Evolutionary conservation across 768 basidiomycete genomes (phyloP), one percentile per base, ranked within the genome.

Genomic region (Arthromyces matolae): DNA sequence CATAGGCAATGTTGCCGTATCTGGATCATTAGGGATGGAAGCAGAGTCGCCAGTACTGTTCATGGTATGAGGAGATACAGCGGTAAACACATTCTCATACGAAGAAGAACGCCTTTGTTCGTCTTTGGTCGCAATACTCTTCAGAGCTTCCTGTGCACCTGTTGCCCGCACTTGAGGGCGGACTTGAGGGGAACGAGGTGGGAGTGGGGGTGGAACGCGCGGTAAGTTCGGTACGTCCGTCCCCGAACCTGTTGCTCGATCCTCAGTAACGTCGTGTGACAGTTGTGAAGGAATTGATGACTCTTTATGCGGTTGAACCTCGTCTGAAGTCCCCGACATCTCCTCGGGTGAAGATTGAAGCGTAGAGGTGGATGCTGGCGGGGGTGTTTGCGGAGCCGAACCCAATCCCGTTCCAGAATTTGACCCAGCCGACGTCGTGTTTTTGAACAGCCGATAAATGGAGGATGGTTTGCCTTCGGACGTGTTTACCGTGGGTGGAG

Each of bases 401-500:
- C 56, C 45, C 38, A 37, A 39, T 13, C 16, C 18, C 37, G 48
- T 24, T 33, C 41, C 48, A 8, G 34, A 22, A 23, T 56, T 55
- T n/a, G 53, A 37, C 10, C 50, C 58, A 12, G 64, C 60, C 12
- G 81, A 78, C 38, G 69, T 77, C 59, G 3, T 33, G 14, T 33
- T 33, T 5, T 86, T 87, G 83, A 85, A 89, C 44, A 92, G 69
- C 9, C 86, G 79, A 61, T 89, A 89, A 49, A 90, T 76, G 81
- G 79, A 77, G 19, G 67, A 53, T n/a, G n/a, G n/a, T 59, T 71
- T 70, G 42, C 63, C 65, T 18, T 76, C 72, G 8, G 69, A 51
- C 7, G 63, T 36, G 8, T 64, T 55, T 19, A 62, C 53, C 9
- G 66, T 51, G 0, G 68, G 59, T 13, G 68, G n/a, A n/a, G n/a